A percentile compares a stretch with the other conserved stretches of the same genome.
These are phyloP conservation scores for Plasmodium malariae DNA, from an alignment of 169 alveolate genomes.

Conservation along the genomic window DNA sequence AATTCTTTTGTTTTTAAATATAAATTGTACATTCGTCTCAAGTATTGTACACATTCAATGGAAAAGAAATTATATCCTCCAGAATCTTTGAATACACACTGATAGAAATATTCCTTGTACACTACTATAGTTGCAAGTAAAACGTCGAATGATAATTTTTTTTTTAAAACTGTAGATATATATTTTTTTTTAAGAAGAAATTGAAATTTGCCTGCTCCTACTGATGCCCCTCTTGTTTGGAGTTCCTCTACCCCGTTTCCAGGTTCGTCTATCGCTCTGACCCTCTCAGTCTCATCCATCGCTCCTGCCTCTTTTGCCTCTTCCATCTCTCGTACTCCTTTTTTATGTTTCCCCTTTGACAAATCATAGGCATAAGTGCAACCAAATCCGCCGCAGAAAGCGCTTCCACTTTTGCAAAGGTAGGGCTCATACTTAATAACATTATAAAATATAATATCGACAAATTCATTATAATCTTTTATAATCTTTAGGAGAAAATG, in stretches of 20 bases:
- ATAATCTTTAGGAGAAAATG: constrained; percentile 38
- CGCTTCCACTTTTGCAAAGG: neutral
- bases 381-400: neutral
- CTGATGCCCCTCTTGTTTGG: neutral
- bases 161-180: constrained; percentile 17
- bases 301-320: neutral
- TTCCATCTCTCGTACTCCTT: neutral
- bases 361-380: neutral
- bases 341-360: neutral
- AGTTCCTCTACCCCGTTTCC: neutral
- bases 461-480: constrained; percentile 39
- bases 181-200: constrained; percentile 19
- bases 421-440: neutral
- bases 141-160: constrained; percentile 27
- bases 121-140: constrained; percentile 23
- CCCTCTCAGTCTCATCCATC: neutral
- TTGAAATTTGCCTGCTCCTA: neutral
- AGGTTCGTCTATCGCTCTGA: neutral
- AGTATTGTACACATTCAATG: constrained; percentile 12
- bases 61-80: constrained; percentile 20
- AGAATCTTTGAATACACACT: neutral
- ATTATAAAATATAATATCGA: constrained; percentile 12
- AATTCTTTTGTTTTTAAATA: constrained; percentile 15
- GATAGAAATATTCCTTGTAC: constrained; percentile 16
- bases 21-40: constrained; percentile 22